Conservation (phyloP, 2,329 filamentous ascomycete species). For the Xylaria multiplex region DNA sequence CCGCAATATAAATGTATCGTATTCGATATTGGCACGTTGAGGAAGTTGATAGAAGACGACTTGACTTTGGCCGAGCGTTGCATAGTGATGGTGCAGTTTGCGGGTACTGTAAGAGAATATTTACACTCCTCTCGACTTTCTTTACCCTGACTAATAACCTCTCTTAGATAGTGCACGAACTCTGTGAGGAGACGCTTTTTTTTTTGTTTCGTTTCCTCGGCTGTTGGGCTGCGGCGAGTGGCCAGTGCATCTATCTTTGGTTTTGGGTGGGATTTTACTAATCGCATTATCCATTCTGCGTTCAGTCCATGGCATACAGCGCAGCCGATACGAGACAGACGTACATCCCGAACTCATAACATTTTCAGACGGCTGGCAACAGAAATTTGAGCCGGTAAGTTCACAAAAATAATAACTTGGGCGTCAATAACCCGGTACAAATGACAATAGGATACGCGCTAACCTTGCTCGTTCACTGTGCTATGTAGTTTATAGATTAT, state of each 20-base stretch:
- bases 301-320: neutral
- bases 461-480: neutral
- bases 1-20: neutral
- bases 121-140: neutral
- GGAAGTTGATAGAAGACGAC: neutral
- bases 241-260: neutral
- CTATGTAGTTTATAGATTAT: conserved; percentile 27
- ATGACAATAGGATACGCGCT: neutral
- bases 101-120: conserved; percentile 7
- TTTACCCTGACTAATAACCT: neutral
- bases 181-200: conserved; percentile 16
- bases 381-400: conserved; percentile 22
- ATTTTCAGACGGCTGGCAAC: neutral
- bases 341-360: neutral
- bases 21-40: neutral
- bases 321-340: neutral
- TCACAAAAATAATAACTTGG: neutral
- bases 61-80: conserved; percentile 32
- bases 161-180: conserved; percentile 33
- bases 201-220: too few species aligned
- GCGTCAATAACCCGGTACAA: neutral
- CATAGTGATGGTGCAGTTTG: neutral
- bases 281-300: neutral
- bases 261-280: neutral
- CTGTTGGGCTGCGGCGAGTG: neutral